A percentile compares a stretch with the other conserved stretches of the same genome.
Evolutionary conservation across 2,329 filamentous ascomycete species (phyloP).

Genomic region (Claviceps digitariae): DNA sequence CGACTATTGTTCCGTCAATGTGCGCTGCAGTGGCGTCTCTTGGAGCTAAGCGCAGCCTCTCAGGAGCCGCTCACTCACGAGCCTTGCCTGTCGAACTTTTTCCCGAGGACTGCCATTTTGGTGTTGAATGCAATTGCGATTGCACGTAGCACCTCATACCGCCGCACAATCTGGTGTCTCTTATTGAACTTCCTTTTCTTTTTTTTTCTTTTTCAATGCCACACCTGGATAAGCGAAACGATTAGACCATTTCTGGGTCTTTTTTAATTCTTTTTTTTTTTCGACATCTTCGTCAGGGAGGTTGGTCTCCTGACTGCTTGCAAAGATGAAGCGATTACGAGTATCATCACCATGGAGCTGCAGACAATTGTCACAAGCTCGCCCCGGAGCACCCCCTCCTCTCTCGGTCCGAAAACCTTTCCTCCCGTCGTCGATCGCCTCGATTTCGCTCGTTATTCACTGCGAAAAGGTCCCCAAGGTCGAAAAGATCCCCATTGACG

Average conservation of each 20-base stretch:
- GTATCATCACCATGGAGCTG: slow-evolving; percentile 23
- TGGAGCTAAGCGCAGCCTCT: not conserved
- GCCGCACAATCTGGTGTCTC: not conserved
- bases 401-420: slow-evolving; percentile 14
- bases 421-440: slow-evolving; percentile 11
- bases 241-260: not conserved
- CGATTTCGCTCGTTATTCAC: slow-evolving; percentile 11
- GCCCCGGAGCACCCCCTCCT: slow-evolving; percentile 13
- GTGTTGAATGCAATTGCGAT: not conserved
- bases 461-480: not conserved
- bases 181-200: not conserved
- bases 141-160: not conserved
- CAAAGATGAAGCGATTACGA: slow-evolving; percentile 29
- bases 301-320: not conserved
- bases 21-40: not conserved
- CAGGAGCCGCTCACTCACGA: not conserved
- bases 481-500: slow-evolving; percentile 9
- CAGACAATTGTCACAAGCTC: slow-evolving; percentile 26
- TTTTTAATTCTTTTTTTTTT: not conserved
- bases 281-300: not conserved
- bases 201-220: not conserved
- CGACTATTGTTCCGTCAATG: slow-evolving; percentile 1
- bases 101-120: not conserved
- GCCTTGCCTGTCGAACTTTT: too few species aligned
- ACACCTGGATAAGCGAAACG: not conserved